Evolutionary conservation across 805 yeast species (phyloP).

Genomic region (Candida sanyiensis): DNA sequence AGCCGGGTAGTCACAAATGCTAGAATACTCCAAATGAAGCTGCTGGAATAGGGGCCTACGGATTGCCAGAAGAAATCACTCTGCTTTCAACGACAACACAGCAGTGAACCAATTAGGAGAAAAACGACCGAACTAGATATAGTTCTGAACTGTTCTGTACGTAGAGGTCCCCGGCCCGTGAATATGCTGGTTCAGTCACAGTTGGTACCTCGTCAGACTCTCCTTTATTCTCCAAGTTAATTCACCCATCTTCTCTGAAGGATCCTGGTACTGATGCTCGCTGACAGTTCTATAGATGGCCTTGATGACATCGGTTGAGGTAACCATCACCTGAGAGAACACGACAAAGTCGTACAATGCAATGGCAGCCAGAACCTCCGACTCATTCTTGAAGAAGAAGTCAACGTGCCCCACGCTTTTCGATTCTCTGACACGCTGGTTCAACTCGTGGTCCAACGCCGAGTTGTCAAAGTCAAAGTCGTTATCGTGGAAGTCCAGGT

Average conservation of each 20-base stretch:
- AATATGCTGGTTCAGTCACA: too few relatives aligned
- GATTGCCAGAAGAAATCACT: too few relatives aligned
- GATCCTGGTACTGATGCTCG: conserved; percentile 7
- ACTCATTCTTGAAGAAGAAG: conserved; percentile 26
- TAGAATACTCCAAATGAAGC: too few relatives aligned
- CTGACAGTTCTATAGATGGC: conserved; percentile 8
- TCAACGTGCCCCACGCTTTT: conserved; percentile 23
- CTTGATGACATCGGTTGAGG: conserved; percentile 6
- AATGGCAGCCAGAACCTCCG: conserved; percentile 31
- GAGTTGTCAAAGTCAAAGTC: conserved; percentile 13
- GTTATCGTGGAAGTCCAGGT: conserved; percentile 16
- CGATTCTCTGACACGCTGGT: conserved; percentile 20
- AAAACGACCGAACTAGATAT: background rate
- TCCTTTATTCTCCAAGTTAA: conserved; percentile 13
- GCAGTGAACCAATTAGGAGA: too few relatives aligned
- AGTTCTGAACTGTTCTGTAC: background rate
- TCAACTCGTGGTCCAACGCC: conserved; percentile 15
- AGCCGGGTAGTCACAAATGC: too few relatives aligned
- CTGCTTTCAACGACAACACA: too few relatives aligned
- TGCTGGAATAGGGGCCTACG: too few relatives aligned
- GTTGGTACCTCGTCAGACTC: conserved; percentile 4
- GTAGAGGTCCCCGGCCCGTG: background rate
- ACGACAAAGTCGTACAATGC: conserved; percentile 24
- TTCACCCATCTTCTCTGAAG: conserved; percentile 6
- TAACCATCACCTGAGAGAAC: conserved; percentile 2